Conservation (phyloP, 2,329 filamentous ascomycete species). For the Ascochyta clinopodiicola region DNA sequence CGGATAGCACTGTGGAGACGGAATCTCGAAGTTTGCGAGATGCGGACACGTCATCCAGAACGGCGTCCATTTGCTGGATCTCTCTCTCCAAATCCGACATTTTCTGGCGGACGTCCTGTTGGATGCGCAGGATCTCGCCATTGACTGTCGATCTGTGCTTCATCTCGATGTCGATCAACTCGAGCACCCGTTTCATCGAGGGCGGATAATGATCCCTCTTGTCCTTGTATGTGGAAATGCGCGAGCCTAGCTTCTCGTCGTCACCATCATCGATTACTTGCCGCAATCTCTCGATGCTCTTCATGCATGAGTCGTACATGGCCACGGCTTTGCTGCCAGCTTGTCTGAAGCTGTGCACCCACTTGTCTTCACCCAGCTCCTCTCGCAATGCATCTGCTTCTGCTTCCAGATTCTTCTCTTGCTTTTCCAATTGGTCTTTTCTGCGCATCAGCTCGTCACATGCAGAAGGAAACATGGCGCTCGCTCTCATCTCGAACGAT, state of each 20-base stretch:
- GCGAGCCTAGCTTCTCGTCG: constrained; percentile 67
- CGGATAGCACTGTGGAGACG: constrained; percentile 85
- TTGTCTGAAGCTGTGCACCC: constrained; percentile 94
- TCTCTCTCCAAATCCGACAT: constrained; percentile 78
- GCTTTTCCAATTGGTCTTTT: constrained; percentile 76
- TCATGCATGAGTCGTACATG: constrained; percentile 94
- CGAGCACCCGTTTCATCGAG: constrained; percentile 87
- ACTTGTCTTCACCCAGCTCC: constrained; percentile 92
- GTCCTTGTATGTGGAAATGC: constrained; percentile 90
- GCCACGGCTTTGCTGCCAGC: constrained; percentile 91
- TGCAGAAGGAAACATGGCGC: constrained; percentile 82
- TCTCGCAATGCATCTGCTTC: constrained; percentile 89
- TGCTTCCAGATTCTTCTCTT: constrained; percentile 84
- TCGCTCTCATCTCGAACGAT: constrained; percentile 81
- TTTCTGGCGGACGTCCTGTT: constrained; percentile 83
- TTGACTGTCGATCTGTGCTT: constrained; percentile 95
- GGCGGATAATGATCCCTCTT: constrained; percentile 95
- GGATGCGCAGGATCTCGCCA: constrained; percentile 86
- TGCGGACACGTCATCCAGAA: constrained; percentile 71
- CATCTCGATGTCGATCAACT: constrained; percentile 95
- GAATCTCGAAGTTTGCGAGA: constrained; percentile 87
- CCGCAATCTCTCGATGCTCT: constrained; percentile 81
- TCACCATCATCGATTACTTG: constrained; percentile 78
- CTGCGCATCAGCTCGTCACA: constrained; percentile 86
- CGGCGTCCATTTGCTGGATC: constrained; percentile 77